Percentiles rank a stretch among this genome's conserved stretches.
phyloP scores from a whole-genome alignment of 2,329 filamentous ascomycete species.

The Fusarium continuum region DNA sequence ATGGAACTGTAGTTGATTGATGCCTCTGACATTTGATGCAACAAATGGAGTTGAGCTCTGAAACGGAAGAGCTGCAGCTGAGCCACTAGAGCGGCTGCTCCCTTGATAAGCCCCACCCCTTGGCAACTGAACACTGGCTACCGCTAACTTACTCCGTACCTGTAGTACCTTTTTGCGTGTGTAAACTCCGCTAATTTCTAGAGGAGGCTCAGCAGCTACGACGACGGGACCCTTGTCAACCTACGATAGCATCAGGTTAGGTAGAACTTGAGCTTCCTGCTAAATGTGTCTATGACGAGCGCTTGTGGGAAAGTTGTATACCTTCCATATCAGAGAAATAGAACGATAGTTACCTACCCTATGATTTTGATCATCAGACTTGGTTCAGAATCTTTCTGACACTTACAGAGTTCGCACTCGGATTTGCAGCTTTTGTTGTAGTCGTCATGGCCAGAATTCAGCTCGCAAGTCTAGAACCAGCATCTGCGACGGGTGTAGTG shows the following conservation, averaged over 20 bases:
- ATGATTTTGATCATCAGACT: background rate
- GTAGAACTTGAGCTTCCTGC: no score
- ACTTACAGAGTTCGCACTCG: constrained; percentile 17
- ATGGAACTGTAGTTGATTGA: background rate
- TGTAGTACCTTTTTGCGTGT: no score
- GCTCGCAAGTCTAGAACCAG: constrained; percentile 1
- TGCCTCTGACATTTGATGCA: background rate
- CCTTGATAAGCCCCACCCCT: constrained; percentile 13
- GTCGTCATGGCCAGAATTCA: constrained; percentile 28
- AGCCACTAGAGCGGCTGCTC: constrained; percentile 14
- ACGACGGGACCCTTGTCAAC: background rate
- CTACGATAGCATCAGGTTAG: no score
- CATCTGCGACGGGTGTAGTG: background rate
- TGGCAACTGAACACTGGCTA: background rate
- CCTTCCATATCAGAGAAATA: no score
- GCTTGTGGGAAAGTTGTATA: no score
- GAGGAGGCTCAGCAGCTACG: constrained; percentile 13
- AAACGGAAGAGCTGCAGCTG: constrained; percentile 14
- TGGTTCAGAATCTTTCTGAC: background rate
- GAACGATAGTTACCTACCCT: no score
- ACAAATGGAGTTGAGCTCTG: constrained; percentile 2
- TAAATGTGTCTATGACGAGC: no score
- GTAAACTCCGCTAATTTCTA: constrained; percentile 1
- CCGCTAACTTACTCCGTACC: no score
- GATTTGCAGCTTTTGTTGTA: constrained; percentile 3